Base-by-base conservation (phyloP, 495 filamentous ascomycete genomes). In the Xylaria cubensis region DNA sequence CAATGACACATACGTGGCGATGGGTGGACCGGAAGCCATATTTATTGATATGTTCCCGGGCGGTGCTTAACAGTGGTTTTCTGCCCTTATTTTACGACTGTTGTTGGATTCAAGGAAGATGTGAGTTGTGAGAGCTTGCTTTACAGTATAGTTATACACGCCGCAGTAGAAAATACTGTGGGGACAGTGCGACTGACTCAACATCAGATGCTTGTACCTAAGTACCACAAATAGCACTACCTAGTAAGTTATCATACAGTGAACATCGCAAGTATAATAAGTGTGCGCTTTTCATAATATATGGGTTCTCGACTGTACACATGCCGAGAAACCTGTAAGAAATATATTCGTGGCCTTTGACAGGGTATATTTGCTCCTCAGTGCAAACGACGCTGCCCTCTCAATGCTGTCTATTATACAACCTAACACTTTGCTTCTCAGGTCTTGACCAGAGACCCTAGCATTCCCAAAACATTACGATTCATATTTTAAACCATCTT, bases 1-100 rank as follows among this genome's bases (percentile, higher is more conserved):
- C 86, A 88, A 89, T 88, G 86, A 89, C 87, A 89, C 86, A 87
- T 88, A 89, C 87, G 87, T 89, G 80, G 86, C 82, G 69, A 85
- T 84, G 48, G 84, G 77, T 75, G 79, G 84, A 69, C 68, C 69
- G 53, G 82, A 81, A 70, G 83, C 82, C 80, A 81, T 84, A 34
- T 77, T 80, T 24, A 4, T 44, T 67, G 32, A 2, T 39, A 39
- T 21, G 17, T n/a, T 39, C 7, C 34, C 3, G n/a, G 34, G 39
- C 2, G 34, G 7, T 39, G 34, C 19, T 61, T 61, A 34, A 36
- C 34, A 61, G 34, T 13, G 58, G 17, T 36, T 8, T 61, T 61
- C 19, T 61, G 32, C 17, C n/a, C 19, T 61, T 39, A 7, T 21
- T 61, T 61, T 61, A 29, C 32, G n/a, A 59, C 13, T 59, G 55